These are phyloP conservation scores for Candida sanyaensis DNA, from an alignment of 1,139 yeast species.

Conservation along the genomic window DNA sequence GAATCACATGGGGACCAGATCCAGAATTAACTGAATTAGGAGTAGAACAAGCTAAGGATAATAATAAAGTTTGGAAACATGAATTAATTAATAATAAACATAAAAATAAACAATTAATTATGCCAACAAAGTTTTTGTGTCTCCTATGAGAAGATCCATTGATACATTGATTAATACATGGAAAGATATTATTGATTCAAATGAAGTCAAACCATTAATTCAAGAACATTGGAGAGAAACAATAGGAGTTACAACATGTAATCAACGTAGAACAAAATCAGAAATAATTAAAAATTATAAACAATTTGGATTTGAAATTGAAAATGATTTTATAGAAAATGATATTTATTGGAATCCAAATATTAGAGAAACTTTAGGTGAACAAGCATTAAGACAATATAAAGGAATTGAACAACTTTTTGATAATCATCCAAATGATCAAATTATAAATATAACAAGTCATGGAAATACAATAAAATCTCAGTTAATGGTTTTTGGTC, in stretches of 20 bases:
- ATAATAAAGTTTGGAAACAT: constrained; percentile 46
- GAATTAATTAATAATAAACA: constrained; percentile 29
- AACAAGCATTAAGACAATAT: constrained; percentile 41
- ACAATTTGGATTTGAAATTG: constrained; percentile 33
- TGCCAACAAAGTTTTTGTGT: constrained; percentile 57
- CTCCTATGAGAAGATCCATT: constrained; percentile 69
- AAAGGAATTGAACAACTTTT: constrained; percentile 38
- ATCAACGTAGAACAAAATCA: constrained; percentile 37
- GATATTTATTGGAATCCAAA: constrained; percentile 40
- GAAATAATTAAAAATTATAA: constrained; percentile 33
- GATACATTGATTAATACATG: constrained; percentile 63
- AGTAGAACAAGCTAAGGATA: constrained; percentile 45
- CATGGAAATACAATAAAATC: constrained; percentile 46
- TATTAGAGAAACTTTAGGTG: constrained; percentile 41
- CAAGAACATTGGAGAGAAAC: constrained; percentile 47
- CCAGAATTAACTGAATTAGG: constrained; percentile 66
- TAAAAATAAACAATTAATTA: constrained; percentile 46
- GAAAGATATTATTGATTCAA: constrained; percentile 36
- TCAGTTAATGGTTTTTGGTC: constrained; percentile 42
- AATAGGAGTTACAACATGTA: constrained; percentile 47
- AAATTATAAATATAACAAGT: constrained; percentile 32
- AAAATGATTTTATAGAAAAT: constrained; percentile 40
- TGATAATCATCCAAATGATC: constrained; percentile 19
- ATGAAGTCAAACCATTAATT: constrained; percentile 30
- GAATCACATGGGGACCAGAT: constrained; percentile 65